These are phyloP conservation scores for Perilla frutescens DNA, from an alignment of 257 asterid species.

Conservation along the genomic window DNA sequence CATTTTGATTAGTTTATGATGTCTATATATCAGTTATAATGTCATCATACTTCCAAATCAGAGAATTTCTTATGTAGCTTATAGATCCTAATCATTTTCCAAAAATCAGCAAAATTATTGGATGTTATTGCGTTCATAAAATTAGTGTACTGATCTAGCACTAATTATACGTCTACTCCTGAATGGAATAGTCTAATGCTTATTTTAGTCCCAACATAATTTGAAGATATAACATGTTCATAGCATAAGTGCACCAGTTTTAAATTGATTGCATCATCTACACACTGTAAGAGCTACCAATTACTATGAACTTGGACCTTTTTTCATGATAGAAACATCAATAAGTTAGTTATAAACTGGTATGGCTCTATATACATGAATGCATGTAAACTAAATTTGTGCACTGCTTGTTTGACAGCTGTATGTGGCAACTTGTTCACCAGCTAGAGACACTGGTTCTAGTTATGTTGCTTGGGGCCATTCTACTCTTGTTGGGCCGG, in stretches of 20 bases:
- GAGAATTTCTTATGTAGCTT: no score
- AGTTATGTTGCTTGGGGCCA: slow-evolving; percentile 95
- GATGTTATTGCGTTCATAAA: no score
- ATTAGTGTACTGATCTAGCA: no score
- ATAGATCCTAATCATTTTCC: no score
- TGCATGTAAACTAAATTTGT: slow-evolving; percentile 26
- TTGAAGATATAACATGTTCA: not conserved
- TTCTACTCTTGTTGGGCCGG: slow-evolving; percentile 94
- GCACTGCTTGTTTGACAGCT: slow-evolving; percentile 50
- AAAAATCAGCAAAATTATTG: no score
- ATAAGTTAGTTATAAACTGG: slow-evolving; percentile 1
- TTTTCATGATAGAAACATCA: not conserved
- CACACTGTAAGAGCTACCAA: not conserved
- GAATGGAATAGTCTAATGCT: not conserved
- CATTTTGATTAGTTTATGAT: no score
- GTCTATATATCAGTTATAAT: no score
- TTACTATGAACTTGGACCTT: not conserved
- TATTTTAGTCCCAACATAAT: not conserved
- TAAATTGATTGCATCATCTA: slow-evolving; percentile 2
- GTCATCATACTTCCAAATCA: no score
- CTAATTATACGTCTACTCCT: not conserved
- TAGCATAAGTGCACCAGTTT: not conserved
- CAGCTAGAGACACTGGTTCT: slow-evolving; percentile 75
- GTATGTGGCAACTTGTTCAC: slow-evolving; percentile 91
- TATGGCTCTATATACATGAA: not conserved